Evolutionary conservation across 345 rosid genomes (phyloP).

Genomic region (Rhodamnia rubescens): DNA sequence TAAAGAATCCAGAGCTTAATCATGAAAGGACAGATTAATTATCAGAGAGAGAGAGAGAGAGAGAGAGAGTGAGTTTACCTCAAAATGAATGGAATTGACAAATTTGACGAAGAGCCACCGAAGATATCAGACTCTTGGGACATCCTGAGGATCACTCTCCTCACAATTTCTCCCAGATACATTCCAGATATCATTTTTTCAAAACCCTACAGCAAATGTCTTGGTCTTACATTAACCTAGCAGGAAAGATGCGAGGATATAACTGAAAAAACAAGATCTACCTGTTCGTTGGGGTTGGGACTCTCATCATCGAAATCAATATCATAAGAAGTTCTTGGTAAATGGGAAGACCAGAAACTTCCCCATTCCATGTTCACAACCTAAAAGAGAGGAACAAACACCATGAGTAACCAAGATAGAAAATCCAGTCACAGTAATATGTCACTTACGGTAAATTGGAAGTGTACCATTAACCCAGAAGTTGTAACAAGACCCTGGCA

Average conservation of each 20-base stretch:
- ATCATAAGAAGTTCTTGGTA: constrained; percentile 91
- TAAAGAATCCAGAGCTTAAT: neutral
- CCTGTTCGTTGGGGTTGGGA: constrained; percentile 84
- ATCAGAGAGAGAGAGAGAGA: neutral
- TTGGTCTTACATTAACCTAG: neutral
- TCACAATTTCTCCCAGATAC: constrained; percentile 91
- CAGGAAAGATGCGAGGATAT: neutral
- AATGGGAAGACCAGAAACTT: constrained; percentile 88
- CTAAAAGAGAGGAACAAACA: constrained; percentile 20
- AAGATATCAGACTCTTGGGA: constrained; percentile 58
- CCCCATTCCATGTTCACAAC: constrained; percentile 99
- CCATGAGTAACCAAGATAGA: neutral
- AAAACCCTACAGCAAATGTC: constrained; percentile 49
- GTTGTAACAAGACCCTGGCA: constrained; percentile 78
- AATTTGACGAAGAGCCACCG: constrained; percentile 40
- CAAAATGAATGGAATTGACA: constrained; percentile 50
- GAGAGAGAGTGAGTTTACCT: constrained; percentile 17
- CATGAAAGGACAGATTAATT: neutral
- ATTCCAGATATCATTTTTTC: constrained; percentile 98
- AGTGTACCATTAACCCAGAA: constrained; percentile 88
- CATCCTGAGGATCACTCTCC: constrained; percentile 85
- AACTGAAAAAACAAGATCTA: constrained; percentile 10
- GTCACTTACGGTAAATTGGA: neutral
- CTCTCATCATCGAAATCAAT: constrained; percentile 73
- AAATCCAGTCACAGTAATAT: neutral